A percentile compares a stretch with the other conserved stretches of the same genome.
phyloP scores from a whole-genome alignment of 768 basidiomycete species.

The Dentipellis fragilis region DNA sequence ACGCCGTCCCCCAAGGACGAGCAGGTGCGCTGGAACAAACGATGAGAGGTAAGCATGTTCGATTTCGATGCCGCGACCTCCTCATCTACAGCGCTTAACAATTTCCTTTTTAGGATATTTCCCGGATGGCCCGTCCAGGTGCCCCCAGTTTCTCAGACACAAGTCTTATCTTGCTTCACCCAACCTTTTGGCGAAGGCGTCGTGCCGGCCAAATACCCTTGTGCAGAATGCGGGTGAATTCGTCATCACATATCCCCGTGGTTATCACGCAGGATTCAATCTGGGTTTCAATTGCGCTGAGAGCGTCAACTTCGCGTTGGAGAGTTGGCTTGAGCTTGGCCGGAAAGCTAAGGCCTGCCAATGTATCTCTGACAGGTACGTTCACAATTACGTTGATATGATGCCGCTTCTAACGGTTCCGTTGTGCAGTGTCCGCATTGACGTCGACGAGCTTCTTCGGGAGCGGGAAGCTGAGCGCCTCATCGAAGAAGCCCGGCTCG shows the following conservation, averaged over 20 bases:
- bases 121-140: slow-evolving; percentile 74
- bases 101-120: slow-evolving; percentile 57
- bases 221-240: slow-evolving; percentile 95
- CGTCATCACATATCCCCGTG: slow-evolving; percentile 88
- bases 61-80: not conserved
- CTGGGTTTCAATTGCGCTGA: slow-evolving; percentile 95
- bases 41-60: slow-evolving; percentile 59
- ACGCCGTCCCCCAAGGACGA: slow-evolving; percentile 84
- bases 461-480: slow-evolving; percentile 48
- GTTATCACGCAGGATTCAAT: slow-evolving; percentile 97
- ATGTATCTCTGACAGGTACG: slow-evolving; percentile 65
- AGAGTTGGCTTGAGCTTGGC: slow-evolving; percentile 88
- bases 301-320: slow-evolving; percentile 92
- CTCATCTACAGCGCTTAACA: not conserved
- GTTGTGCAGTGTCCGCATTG: slow-evolving; percentile 76
- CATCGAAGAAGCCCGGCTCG: slow-evolving; percentile 16
- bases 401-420: not conserved
- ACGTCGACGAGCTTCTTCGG: slow-evolving; percentile 76
- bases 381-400: not conserved
- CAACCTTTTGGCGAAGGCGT: slow-evolving; percentile 63
- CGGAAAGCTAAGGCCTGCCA: slow-evolving; percentile 67
- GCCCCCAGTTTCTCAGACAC: slow-evolving; percentile 92
- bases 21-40: slow-evolving; percentile 76
- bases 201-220: slow-evolving; percentile 74
- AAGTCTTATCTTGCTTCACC: slow-evolving; percentile 95